Percentiles rank a stretch among this genome's conserved stretches.
These are phyloP conservation scores for Globisporangium uncinulatum DNA, from an alignment of 352 stramenopile genomes.

Conservation along the genomic window DNA sequence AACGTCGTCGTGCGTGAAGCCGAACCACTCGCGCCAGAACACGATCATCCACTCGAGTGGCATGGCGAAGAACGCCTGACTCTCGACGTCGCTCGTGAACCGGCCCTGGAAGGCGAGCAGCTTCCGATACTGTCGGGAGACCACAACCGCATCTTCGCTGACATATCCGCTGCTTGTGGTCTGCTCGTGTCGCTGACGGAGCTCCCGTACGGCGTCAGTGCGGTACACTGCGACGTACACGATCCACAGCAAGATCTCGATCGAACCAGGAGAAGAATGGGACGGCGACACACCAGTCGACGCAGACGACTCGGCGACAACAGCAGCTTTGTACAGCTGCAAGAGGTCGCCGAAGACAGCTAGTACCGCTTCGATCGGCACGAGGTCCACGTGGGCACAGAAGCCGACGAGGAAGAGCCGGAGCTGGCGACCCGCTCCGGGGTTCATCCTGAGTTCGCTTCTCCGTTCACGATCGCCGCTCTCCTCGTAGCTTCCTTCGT, in stretches of 20 bases:
- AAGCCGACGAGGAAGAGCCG: slow-evolving; percentile 31
- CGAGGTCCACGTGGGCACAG: slow-evolving; percentile 36
- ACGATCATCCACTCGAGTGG: slow-evolving; percentile 51
- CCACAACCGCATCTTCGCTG: background rate
- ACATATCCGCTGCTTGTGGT: background rate
- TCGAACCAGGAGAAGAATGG: background rate
- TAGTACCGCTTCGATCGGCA: slow-evolving; percentile 24
- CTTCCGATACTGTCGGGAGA: background rate
- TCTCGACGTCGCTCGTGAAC: slow-evolving; percentile 25
- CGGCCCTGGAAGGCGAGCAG: slow-evolving; percentile 30
- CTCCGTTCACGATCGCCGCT: background rate
- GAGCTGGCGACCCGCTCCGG: slow-evolving; percentile 1
- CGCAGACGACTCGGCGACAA: background rate
- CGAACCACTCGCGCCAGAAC: slow-evolving; percentile 49
- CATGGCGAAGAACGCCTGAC: slow-evolving; percentile 37
- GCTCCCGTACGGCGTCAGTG: slow-evolving; percentile 1
- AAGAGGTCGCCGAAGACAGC: slow-evolving; percentile 22
- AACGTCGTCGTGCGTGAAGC: slow-evolving; percentile 34
- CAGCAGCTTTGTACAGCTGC: slow-evolving; percentile 13
- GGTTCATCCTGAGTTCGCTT: background rate
- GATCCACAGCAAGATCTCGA: slow-evolving; percentile 18
- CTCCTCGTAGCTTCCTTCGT: background rate
- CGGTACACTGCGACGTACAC: slow-evolving; percentile 38
- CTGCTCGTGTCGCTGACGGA: background rate
- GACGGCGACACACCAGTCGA: background rate